Evolutionary conservation across 1,284 basidiomycete genomes (phyloP).

Genomic region (Pseudozyma sp.): DNA sequence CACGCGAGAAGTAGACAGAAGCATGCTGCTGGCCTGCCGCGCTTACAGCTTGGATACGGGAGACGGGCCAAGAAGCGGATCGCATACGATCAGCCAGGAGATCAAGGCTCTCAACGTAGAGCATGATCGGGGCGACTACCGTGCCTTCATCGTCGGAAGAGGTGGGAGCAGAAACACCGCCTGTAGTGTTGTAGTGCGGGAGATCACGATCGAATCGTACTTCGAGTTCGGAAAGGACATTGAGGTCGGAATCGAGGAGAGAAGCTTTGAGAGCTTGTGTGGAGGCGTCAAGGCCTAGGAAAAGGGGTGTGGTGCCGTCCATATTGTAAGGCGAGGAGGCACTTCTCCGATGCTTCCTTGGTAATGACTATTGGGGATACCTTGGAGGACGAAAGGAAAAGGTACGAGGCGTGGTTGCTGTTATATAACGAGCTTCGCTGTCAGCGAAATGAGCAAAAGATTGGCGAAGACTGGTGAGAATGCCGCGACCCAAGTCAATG

Average conservation of each 20-base stretch:
- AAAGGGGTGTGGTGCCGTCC: conserved; percentile 71
- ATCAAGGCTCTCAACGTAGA: conserved; percentile 88
- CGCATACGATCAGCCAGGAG: conserved; percentile 79
- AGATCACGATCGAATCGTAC: conserved; percentile 86
- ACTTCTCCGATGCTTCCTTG: too few species aligned
- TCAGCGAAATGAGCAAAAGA: too few species aligned
- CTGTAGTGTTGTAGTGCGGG: conserved; percentile 76
- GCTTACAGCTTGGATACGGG: conserved; percentile 76
- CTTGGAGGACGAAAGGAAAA: neutral
- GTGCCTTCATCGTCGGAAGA: conserved; percentile 68
- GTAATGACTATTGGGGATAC: too few species aligned
- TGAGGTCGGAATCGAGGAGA: conserved; percentile 75
- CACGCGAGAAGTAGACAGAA: conserved; percentile 83
- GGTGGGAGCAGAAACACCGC: conserved; percentile 69
- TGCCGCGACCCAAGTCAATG: neutral
- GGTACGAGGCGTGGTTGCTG: too few species aligned
- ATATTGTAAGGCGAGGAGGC: conserved; percentile 3
- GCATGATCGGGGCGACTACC: conserved; percentile 81
- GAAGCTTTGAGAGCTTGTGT: conserved; percentile 84
- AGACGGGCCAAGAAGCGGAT: conserved; percentile 74
- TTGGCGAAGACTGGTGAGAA: neutral
- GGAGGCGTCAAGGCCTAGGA: conserved; percentile 87
- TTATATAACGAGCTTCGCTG: too few species aligned
- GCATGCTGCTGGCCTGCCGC: conserved; percentile 92
- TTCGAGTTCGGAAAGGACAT: conserved; percentile 78